These are phyloP conservation scores for Karstenula rhodostoma DNA, from an alignment of 2,329 filamentous ascomycete species.

Conservation along the genomic window DNA sequence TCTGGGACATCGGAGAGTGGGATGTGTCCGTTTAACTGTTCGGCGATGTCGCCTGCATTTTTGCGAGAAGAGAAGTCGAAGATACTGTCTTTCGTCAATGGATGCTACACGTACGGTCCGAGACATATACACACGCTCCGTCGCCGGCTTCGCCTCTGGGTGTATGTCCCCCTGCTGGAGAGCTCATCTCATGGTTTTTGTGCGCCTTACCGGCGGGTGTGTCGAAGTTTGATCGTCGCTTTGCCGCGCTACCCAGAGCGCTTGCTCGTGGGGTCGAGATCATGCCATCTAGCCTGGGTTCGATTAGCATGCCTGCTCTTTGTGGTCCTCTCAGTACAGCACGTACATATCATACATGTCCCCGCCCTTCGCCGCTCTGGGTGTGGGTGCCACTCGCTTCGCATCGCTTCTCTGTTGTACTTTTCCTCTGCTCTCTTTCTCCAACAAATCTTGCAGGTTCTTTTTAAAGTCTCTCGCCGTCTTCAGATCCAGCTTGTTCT, in stretches of 20 bases:
- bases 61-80: slow-evolving; percentile 77
- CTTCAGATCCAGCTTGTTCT: slow-evolving; percentile 74
- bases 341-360: slow-evolving; percentile 82
- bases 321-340: neutral
- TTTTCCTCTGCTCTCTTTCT: slow-evolving; percentile 76
- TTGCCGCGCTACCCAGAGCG: slow-evolving; percentile 55
- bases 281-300: slow-evolving; percentile 56
- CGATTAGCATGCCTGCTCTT: slow-evolving; percentile 18
- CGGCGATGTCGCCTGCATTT: slow-evolving; percentile 82
- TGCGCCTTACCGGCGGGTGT: slow-evolving; percentile 55
- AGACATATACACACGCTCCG: slow-evolving; percentile 47
- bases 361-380: slow-evolving; percentile 62
- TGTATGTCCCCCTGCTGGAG: slow-evolving; percentile 55
- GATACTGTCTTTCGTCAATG: slow-evolving; percentile 50
- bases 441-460: slow-evolving; percentile 82
- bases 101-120: slow-evolving; percentile 11
- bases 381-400: slow-evolving; percentile 68
- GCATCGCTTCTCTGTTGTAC: slow-evolving; percentile 66
- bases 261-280: slow-evolving; percentile 55
- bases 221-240: slow-evolving; percentile 62
- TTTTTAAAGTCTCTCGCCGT: slow-evolving; percentile 82
- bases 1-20: slow-evolving; percentile 72
- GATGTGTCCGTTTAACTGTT: slow-evolving; percentile 82
- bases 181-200: slow-evolving; percentile 56
- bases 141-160: slow-evolving; percentile 46